Evolutionary conservation across 2,329 filamentous ascomycete species (phyloP).

Genomic region (Apiospora sp.): DNA sequence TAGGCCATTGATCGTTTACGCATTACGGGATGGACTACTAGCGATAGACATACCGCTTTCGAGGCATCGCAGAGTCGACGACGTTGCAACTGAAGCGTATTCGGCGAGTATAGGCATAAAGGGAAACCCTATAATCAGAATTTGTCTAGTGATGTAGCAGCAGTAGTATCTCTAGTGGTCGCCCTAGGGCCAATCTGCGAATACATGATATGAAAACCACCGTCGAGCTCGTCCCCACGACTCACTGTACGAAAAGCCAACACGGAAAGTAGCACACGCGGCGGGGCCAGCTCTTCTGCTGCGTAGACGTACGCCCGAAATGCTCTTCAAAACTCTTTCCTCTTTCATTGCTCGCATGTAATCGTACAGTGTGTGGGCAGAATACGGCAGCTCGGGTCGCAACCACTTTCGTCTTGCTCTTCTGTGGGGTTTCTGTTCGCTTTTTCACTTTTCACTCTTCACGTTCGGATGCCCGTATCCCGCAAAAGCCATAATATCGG

Average conservation of each 20-base stretch:
- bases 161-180: background rate
- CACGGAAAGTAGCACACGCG: background rate
- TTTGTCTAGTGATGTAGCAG: constrained; percentile 16
- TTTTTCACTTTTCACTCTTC: background rate
- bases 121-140: constrained; percentile 11
- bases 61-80: background rate
- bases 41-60: background rate
- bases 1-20: no score
- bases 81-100: background rate
- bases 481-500: background rate
- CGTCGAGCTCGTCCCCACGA: background rate
- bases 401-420: constrained; percentile 13
- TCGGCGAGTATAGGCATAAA: background rate
- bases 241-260: background rate
- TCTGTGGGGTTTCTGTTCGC: background rate
- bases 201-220: constrained; percentile 13
- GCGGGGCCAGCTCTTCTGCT: background rate
- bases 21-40: background rate
- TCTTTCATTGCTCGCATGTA: constrained; percentile 9
- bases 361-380: constrained; percentile 18
- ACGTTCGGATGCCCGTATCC: background rate
- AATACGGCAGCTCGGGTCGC: constrained; percentile 13
- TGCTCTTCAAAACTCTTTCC: constrained; percentile 1
- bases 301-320: background rate
- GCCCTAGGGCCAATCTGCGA: background rate